Percentiles rank a stretch among this genome's conserved stretches.
These are phyloP conservation scores for Colletotrichum chrysophilum DNA, from an alignment of 2,329 filamentous ascomycete species.

Conservation along the genomic window DNA sequence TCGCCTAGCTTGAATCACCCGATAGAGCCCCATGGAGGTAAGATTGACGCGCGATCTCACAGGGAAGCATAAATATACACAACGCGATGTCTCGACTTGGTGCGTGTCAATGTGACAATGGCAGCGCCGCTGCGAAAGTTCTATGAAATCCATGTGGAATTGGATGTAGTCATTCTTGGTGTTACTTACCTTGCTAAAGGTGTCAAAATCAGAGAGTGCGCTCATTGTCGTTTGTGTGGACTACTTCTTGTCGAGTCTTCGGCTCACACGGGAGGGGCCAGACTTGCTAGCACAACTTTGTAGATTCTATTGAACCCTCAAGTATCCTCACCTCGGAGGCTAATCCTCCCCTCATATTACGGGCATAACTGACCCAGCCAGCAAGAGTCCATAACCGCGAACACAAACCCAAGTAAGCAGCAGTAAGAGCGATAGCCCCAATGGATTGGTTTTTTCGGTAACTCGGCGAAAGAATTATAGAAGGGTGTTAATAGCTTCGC, in stretches of 20 bases:
- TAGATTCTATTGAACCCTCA: neutral
- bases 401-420: neutral
- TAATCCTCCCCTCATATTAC: neutral
- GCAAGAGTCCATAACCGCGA: neutral
- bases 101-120: neutral
- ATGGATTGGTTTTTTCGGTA: neutral
- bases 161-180: neutral
- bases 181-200: neutral
- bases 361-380: accelerated
- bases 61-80: accelerated
- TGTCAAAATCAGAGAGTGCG: too few species aligned
- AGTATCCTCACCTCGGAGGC: neutral
- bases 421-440: neutral
- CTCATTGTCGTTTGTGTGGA: neutral
- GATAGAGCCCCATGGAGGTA: accelerated
- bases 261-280: neutral
- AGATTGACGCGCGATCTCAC: too few species aligned
- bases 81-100: neutral
- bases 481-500: neutral
- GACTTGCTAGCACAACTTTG: neutral
- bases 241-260: neutral
- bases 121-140: neutral
- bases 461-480: neutral
- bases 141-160: neutral
- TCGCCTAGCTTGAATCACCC: accelerated